Percentiles rank a stretch among this genome's conserved stretches.
Evolutionary conservation across 352 stramenopile species (phyloP).

Genomic region (Globisporangium middletonii): DNA sequence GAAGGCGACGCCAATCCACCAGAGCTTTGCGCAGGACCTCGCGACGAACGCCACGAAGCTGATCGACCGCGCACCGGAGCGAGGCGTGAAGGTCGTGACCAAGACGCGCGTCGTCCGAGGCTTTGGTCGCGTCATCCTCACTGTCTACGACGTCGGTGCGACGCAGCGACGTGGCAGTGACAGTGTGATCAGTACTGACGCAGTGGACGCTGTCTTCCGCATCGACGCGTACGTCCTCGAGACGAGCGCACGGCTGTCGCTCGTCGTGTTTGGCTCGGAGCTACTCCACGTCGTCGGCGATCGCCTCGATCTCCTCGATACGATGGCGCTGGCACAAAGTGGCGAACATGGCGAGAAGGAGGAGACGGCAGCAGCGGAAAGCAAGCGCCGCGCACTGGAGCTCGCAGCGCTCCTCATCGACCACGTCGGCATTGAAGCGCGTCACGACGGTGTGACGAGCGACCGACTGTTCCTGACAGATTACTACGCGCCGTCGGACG

Average conservation of each 20-base stretch:
- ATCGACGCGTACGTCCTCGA: slow-evolving; percentile 56
- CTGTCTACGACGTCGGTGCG: slow-evolving; percentile 44
- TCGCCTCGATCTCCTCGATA: slow-evolving; percentile 10
- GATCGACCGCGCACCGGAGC: slow-evolving; percentile 40
- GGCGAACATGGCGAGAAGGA: not conserved
- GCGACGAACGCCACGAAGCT: slow-evolving; percentile 42
- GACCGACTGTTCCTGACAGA: slow-evolving; percentile 48
- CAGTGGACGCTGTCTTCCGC: slow-evolving; percentile 21
- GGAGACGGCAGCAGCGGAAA: slow-evolving; percentile 1
- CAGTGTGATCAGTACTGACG: not conserved
- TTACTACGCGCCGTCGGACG: slow-evolving; percentile 14
- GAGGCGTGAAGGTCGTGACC: slow-evolving; percentile 59
- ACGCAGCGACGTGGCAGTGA: slow-evolving; percentile 5
- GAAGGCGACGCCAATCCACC: slow-evolving; percentile 52
- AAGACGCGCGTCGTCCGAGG: slow-evolving; percentile 27
- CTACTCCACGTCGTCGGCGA: slow-evolving; percentile 40
- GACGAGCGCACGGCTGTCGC: slow-evolving; percentile 40
- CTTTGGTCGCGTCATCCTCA: slow-evolving; percentile 45
- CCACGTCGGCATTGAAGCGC: slow-evolving; percentile 47
- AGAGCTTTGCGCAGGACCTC: slow-evolving; percentile 22
- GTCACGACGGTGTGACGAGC: slow-evolving; percentile 31
- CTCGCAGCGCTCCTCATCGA: slow-evolving; percentile 41
- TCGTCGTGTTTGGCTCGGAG: slow-evolving; percentile 35
- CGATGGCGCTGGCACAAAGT: not conserved
- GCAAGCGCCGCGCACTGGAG: slow-evolving; percentile 6